Evolutionary conservation across 2,329 filamentous ascomycete species (phyloP).

Genomic region (Metarhizium rileyi): DNA sequence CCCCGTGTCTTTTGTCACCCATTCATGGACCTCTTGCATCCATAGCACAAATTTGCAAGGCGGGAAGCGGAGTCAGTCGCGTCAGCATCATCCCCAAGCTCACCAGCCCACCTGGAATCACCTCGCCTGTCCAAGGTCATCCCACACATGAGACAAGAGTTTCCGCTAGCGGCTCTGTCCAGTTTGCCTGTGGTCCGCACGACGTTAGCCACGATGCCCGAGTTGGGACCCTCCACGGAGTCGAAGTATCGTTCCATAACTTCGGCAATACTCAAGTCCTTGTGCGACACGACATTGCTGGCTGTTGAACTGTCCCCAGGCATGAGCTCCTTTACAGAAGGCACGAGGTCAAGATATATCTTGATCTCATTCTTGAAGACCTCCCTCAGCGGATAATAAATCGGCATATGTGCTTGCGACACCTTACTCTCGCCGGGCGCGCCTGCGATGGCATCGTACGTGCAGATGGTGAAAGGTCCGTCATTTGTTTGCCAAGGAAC

Average conservation of each 20-base stretch:
- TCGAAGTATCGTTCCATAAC: slow-evolving; percentile 85
- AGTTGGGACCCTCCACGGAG: slow-evolving; percentile 70
- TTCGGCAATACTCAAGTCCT: slow-evolving; percentile 80
- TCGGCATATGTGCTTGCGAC: slow-evolving; percentile 20
- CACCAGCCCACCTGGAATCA: slow-evolving; percentile 54
- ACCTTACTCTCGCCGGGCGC: slow-evolving; percentile 10
- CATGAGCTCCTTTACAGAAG: slow-evolving; percentile 41
- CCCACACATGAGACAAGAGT: slow-evolving; percentile 57
- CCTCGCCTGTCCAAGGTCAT: slow-evolving; percentile 54
- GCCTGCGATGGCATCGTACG: slow-evolving; percentile 17
- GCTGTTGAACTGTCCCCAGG: slow-evolving; percentile 24
- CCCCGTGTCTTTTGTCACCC: slow-evolving; percentile 30
- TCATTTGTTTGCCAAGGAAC: slow-evolving; percentile 77
- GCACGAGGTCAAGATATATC: slow-evolving; percentile 49
- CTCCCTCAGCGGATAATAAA: slow-evolving; percentile 79
- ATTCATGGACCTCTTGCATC: slow-evolving; percentile 57
- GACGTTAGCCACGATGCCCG: slow-evolving; percentile 89
- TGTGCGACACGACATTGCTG: slow-evolving; percentile 48
- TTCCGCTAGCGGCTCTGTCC: slow-evolving; percentile 33
- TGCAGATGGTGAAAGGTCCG: slow-evolving; percentile 39
- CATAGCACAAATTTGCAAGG: slow-evolving; percentile 52
- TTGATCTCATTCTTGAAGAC: slow-evolving; percentile 72
- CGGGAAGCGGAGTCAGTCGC: slow-evolving; percentile 12
- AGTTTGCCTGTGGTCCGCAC: slow-evolving; percentile 86
- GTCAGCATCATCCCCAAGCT: slow-evolving; percentile 38